phyloP scores from a whole-genome alignment of 2,329 filamentous ascomycete genomes.

The Ceratocystis alfenasii region DNA sequence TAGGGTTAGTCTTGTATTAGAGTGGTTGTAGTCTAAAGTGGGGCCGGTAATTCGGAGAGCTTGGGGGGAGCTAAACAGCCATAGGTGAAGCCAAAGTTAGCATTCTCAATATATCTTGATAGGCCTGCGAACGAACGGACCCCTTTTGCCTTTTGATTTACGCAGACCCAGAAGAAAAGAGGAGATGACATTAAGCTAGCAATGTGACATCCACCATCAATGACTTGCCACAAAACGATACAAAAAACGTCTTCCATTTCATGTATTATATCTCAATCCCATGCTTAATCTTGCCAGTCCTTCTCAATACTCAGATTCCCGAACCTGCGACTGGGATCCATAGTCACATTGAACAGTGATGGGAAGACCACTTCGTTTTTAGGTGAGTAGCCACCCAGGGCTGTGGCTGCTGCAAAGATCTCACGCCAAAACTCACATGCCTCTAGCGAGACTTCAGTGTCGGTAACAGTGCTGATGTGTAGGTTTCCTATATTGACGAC shows the following conservation, averaged over 20 bases:
- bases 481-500: slow-evolving; percentile 31
- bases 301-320: not conserved
- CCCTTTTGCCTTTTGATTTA: too few relatives aligned
- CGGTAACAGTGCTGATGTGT: slow-evolving; percentile 28
- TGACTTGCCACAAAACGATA: too few relatives aligned
- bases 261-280: too few relatives aligned
- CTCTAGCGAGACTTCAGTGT: slow-evolving; percentile 27
- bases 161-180: too few relatives aligned
- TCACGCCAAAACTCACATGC: slow-evolving; percentile 30
- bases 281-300: not conserved
- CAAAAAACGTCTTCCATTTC: too few relatives aligned
- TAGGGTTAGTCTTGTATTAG: not conserved
- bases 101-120: not conserved
- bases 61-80: not conserved
- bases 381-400: slow-evolving; percentile 28
- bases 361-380: slow-evolving; percentile 15
- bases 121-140: too few relatives aligned
- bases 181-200: too few relatives aligned
- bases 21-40: slow-evolving; percentile 5
- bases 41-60: not conserved
- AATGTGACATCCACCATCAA: too few relatives aligned
- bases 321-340: slow-evolving; percentile 12
- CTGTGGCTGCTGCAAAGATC: slow-evolving; percentile 25
- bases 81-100: not conserved
- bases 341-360: slow-evolving; percentile 13